A percentile compares a stretch with the other conserved stretches of the same genome.
phyloP scores from a whole-genome alignment of 2,329 filamentous ascomycete genomes.

The Ascochyta pisi region DNA sequence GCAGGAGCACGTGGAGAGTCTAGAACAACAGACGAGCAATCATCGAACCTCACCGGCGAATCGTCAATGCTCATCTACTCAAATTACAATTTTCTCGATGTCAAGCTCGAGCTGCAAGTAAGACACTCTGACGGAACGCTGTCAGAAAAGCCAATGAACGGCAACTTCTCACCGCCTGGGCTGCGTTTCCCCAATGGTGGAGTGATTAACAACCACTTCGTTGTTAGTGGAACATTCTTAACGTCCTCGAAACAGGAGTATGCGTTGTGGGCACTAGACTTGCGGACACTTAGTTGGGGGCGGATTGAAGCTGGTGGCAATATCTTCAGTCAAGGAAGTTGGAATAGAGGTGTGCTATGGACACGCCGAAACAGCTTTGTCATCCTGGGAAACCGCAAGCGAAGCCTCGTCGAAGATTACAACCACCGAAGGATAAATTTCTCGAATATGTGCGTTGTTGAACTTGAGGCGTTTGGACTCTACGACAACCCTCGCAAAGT shows the following conservation, averaged over 20 bases:
- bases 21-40: conserved; percentile 41
- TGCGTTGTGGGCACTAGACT: conserved; percentile 91
- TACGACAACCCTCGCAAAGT: conserved; percentile 91
- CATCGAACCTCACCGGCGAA: conserved; percentile 49
- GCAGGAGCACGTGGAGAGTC: conserved; percentile 58
- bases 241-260: conserved; percentile 99
- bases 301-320: conserved; percentile 91
- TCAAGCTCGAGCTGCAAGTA: conserved; percentile 93
- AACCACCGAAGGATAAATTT: conserved; percentile 98
- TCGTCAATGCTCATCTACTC: conserved; percentile 93
- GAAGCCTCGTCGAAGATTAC: conserved; percentile 95
- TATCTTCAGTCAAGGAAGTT: conserved; percentile 95
- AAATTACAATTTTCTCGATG: conserved; percentile 98
- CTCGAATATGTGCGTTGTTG: conserved; percentile 94
- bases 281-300: conserved; percentile 89
- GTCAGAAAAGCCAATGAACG: conserved; percentile 87
- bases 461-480: conserved; percentile 94
- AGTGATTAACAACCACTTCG: conserved; percentile 93
- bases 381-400: conserved; percentile 89
- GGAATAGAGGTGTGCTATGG: conserved; percentile 96
- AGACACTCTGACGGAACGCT: conserved; percentile 82
- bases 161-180: conserved; percentile 85
- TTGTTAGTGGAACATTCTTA: conserved; percentile 95
- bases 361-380: conserved; percentile 93
- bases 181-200: conserved; percentile 95